Percentiles rank a stretch among this genome's conserved stretches.
phyloP scores from a whole-genome alignment of 805 yeast genomes.

The Starmerella stigmatis region DNA sequence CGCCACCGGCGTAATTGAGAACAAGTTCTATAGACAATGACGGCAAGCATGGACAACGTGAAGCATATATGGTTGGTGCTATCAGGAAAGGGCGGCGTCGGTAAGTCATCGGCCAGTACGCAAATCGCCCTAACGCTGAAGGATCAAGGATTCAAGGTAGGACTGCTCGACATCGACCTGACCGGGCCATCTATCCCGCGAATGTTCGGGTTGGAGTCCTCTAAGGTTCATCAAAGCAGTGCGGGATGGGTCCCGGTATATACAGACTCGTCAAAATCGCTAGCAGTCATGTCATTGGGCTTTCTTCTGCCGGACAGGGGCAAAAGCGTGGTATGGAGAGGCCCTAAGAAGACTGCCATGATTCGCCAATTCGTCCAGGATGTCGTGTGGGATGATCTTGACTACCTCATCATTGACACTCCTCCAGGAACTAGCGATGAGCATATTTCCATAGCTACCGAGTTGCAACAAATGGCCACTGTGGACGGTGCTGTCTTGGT shows the following conservation, averaged over 20 bases:
- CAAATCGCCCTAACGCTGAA: constrained; percentile 81
- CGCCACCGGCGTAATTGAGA: neutral
- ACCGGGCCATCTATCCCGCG: constrained; percentile 96
- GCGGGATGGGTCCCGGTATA: constrained; percentile 91
- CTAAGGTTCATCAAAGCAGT: constrained; percentile 68
- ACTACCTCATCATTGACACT: constrained; percentile 81
- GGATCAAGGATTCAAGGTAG: constrained; percentile 65
- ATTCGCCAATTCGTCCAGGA: constrained; percentile 84
- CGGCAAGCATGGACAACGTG: constrained; percentile 28
- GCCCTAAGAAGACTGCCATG: constrained; percentile 98
- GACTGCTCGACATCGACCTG: constrained; percentile 86
- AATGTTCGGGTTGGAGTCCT: constrained; percentile 81
- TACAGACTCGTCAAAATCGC: constrained; percentile 35
- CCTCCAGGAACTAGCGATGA: constrained; percentile 99
- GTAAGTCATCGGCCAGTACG: constrained; percentile 90
- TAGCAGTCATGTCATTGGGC: constrained; percentile 78
- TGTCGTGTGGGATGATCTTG: constrained; percentile 75
- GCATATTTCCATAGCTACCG: constrained; percentile 93
- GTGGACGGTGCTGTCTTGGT: constrained; percentile 93
- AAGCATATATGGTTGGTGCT: constrained; percentile 71
- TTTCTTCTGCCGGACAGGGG: constrained; percentile 76
- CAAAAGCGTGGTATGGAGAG: constrained; percentile 93
- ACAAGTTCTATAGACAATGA: neutral
- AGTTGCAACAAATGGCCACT: constrained; percentile 42
- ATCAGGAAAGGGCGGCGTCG: constrained; percentile 84